Percentiles rank a stretch among this genome's conserved stretches.
Evolutionary conservation across 2,329 filamentous ascomycete genomes (phyloP).

Genomic region (Aspergillus ochraceus): DNA sequence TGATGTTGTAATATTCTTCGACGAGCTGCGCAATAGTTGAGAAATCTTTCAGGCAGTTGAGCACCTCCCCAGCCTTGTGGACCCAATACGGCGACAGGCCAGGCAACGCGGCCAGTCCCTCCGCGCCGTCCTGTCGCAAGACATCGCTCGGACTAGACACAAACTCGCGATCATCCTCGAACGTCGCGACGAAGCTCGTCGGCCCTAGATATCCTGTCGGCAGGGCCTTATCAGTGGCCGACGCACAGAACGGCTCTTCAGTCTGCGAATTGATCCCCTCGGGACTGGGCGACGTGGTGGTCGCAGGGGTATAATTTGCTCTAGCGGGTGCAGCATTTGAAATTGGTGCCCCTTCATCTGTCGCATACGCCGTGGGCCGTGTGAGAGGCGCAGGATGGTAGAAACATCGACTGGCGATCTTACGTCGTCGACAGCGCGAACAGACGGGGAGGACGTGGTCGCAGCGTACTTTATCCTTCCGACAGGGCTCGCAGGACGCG

Average conservation of each 20-base stretch:
- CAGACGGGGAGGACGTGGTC: slow-evolving; percentile 31
- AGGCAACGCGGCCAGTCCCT: slow-evolving; percentile 8
- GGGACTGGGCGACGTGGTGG: background rate
- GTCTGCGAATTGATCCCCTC: background rate
- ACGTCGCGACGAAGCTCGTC: slow-evolving; percentile 32
- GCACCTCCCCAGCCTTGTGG: slow-evolving; percentile 17
- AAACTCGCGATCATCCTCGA: slow-evolving; percentile 24
- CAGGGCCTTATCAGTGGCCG: slow-evolving; percentile 16
- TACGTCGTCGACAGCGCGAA: slow-evolving; percentile 27
- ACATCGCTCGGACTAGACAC: slow-evolving; percentile 10
- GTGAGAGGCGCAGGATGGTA: slow-evolving; percentile 36
- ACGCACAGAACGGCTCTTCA: background rate
- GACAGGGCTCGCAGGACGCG: slow-evolving; percentile 35
- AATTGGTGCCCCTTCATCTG: background rate
- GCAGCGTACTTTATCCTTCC: slow-evolving; percentile 33
- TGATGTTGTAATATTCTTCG: slow-evolving; percentile 23
- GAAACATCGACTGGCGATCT: slow-evolving; percentile 23
- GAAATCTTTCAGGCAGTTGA: slow-evolving; percentile 19
- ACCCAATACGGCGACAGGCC: slow-evolving; percentile 24
- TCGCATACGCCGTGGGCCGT: slow-evolving; percentile 2
- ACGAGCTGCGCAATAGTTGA: slow-evolving; percentile 18
- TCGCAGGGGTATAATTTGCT: background rate
- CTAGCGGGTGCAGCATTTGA: background rate
- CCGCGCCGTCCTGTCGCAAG: background rate
- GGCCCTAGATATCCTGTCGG: slow-evolving; percentile 34